Conservation (phyloP, 1,139 yeast species). For the Barnettozyma hawaiiensis region DNA sequence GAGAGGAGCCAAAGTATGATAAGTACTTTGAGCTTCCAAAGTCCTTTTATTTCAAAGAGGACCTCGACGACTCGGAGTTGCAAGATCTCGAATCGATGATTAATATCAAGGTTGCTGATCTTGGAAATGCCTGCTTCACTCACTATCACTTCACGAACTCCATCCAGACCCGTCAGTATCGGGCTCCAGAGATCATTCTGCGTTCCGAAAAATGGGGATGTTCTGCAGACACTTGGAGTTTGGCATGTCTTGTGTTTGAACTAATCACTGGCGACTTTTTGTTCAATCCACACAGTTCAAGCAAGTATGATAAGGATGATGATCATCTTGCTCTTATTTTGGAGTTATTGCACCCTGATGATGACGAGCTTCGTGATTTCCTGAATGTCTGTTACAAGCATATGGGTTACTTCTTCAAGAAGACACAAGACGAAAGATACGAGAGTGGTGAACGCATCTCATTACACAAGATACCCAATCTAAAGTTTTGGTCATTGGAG, state of each 20-base stretch:
- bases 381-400: slow-evolving; percentile 48
- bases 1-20: neutral
- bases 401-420: slow-evolving; percentile 43
- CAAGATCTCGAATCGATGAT: slow-evolving; percentile 27
- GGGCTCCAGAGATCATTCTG: slow-evolving; percentile 69
- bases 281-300: slow-evolving; percentile 52
- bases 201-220: slow-evolving; percentile 73
- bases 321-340: slow-evolving; percentile 84
- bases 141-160: slow-evolving; percentile 73
- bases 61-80: slow-evolving; percentile 7
- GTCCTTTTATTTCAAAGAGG: slow-evolving; percentile 4
- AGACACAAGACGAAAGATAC: slow-evolving; percentile 29
- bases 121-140: slow-evolving; percentile 81
- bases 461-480: slow-evolving; percentile 52
- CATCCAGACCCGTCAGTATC: slow-evolving; percentile 80
- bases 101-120: slow-evolving; percentile 69
- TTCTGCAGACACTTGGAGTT: slow-evolving; percentile 77
- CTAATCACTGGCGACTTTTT: slow-evolving; percentile 78
- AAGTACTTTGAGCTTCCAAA: slow-evolving; percentile 2
- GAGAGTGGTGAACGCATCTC: slow-evolving; percentile 16
- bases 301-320: slow-evolving; percentile 60
- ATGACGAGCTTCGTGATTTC: slow-evolving; percentile 40
- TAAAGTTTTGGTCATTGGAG: slow-evolving; percentile 64
- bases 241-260: slow-evolving; percentile 78
- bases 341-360: slow-evolving; percentile 52